phyloP scores from a whole-genome alignment of 371 early-diverging fungal species.

The Lichtheimia ramosa region DNA sequence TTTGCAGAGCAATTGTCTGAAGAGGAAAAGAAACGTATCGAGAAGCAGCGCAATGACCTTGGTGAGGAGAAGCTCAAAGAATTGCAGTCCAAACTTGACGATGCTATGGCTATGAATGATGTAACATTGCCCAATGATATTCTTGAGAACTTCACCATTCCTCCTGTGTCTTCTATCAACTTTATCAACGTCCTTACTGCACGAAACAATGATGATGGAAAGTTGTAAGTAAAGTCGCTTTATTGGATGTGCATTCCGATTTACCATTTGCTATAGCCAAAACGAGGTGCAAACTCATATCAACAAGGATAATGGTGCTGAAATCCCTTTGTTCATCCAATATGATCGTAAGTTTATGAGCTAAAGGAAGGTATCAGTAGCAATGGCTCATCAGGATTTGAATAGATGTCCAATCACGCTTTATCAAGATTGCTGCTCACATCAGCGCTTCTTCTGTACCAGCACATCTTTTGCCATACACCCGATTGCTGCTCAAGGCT shows the following conservation, averaged over 20 bases:
- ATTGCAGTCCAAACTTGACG: constrained; percentile 49
- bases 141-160: constrained; percentile 60
- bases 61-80: constrained; percentile 54
- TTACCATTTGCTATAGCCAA: constrained; percentile 18
- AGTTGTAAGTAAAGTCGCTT: constrained; percentile 37
- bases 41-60: constrained; percentile 52
- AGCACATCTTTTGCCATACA: constrained; percentile 53
- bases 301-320: constrained; percentile 42
- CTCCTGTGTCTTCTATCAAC: constrained; percentile 56
- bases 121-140: constrained; percentile 57
- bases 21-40: constrained; percentile 59
- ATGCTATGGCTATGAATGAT: constrained; percentile 59
- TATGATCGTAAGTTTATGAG: constrained; percentile 54
- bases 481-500: constrained; percentile 56
- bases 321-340: constrained; percentile 65
- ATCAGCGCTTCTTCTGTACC: constrained; percentile 53
- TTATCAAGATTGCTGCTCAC: constrained; percentile 53
- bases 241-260: no score
- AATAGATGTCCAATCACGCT: constrained; percentile 61
- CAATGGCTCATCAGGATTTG: not conserved
- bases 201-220: constrained; percentile 38
- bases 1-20: constrained; percentile 56
- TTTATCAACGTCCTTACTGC: constrained; percentile 63
- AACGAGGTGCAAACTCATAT: constrained; percentile 57
- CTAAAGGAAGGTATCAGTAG: not conserved